Evolutionary conservation across 2,329 filamentous ascomycete genomes (phyloP), one percentile per base, ranked within the genome.

Genomic region (Ramularia collo-cygni): DNA sequence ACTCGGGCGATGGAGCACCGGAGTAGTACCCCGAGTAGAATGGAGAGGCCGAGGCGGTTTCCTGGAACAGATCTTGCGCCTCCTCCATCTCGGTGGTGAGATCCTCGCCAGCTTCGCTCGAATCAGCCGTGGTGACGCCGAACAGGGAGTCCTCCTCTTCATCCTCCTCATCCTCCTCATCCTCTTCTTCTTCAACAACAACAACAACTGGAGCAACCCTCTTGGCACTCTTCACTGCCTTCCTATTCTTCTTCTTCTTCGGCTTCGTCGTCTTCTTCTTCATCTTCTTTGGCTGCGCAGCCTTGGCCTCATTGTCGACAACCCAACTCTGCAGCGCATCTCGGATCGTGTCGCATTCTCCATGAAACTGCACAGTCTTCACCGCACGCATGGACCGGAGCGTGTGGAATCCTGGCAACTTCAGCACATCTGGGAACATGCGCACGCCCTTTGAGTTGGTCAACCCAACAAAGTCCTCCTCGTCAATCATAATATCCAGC

Each of bases 401-500:
- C 6, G 34, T 14, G 12, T 27, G 14, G 13, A 43, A 31, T 4
- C 44, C 40, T n/a, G 44, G 38, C 9, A 47, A 14, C 3, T 17
- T n/a, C 12, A 32, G 18, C 17, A 37, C 12, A 28, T 32, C 39
- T 27, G 28, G 39, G 14, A 32, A 38, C 7, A 21, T 36, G 4
- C 33, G 24, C 7, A 28, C 18, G 4, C 30, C 28, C 14, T 31
- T 30, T 9, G 17, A 6, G 8, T 31, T 38, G 16, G 21, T 24
- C 4, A 15, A 13, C 10, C n/a, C 33, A 12, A 26, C 27, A 37
- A 35, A 47, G 5, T 31, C 5, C 7, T 14, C 9, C 28, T 47
- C 41, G 15, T 39, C 12, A 21, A 47, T 37, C 28, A 24, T 35
- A 27, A 47, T 36, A 12, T 47, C 44, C 9, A 47, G 27, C 29